These are phyloP conservation scores for Diaporthe sp. DNA, from an alignment of 2,329 filamentous ascomycete species.

Conservation along the genomic window DNA sequence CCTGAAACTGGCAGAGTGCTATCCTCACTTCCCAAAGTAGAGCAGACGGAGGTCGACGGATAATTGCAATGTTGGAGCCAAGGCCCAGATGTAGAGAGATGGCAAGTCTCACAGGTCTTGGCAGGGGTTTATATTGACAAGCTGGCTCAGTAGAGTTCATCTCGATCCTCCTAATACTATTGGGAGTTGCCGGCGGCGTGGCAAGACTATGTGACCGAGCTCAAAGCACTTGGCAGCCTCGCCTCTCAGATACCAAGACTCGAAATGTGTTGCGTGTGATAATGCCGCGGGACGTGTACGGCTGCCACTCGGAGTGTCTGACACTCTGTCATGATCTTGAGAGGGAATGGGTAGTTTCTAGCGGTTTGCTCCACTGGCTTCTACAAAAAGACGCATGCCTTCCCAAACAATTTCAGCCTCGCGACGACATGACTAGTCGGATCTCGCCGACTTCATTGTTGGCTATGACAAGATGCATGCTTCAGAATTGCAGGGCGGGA, in stretches of 20 bases:
- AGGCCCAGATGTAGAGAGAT: slow-evolving; percentile 15
- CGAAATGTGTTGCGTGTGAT: slow-evolving; percentile 6
- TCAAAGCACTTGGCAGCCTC: slow-evolving; percentile 28
- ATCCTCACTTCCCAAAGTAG: slow-evolving; percentile 2
- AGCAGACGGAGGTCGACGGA: background rate
- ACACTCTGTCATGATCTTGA: background rate
- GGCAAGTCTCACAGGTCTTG: slow-evolving; percentile 14
- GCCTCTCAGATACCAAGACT: slow-evolving; percentile 28
- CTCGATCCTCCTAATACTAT: slow-evolving; percentile 8
- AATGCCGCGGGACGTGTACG: slow-evolving; percentile 11
- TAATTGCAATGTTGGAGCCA: slow-evolving; percentile 27
- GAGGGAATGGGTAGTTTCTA: background rate
- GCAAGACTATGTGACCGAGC: slow-evolving; percentile 24
- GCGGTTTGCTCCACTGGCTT: background rate
- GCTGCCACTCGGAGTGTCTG: background rate
- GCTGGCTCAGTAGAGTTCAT: slow-evolving; percentile 22
- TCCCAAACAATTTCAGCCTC: background rate
- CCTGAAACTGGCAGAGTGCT: slow-evolving; percentile 7
- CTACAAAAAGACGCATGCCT: background rate
- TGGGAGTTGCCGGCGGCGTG: slow-evolving; percentile 23
- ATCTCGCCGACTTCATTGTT: background rate
- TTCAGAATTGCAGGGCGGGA: background rate
- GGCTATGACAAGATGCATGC: background rate
- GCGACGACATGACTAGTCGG: too few relatives aligned
- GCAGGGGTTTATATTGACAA: slow-evolving; percentile 16